Evolutionary conservation across 768 basidiomycete species (phyloP), one percentile per base, ranked within the genome.

Genomic region (Boletellus ananas): DNA sequence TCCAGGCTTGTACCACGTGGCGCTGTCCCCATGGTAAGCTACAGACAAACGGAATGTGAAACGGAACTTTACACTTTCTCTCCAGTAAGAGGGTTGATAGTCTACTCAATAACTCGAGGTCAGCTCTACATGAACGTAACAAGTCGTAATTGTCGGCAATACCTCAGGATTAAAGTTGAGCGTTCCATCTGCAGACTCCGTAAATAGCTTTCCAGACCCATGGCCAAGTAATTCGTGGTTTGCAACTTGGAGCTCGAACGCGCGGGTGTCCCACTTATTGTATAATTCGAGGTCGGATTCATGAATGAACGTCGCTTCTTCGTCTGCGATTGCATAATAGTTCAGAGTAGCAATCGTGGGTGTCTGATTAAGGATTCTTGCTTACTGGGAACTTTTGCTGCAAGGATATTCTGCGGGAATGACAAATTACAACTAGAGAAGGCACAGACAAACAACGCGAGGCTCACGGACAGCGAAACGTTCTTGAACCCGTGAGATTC

Each of bases 141-240:
- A 33, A 8, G 3, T 8, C 29, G 35, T 20, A 0, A 50, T 43
- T 4, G 45, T 58, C 49, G 20, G 67, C 83, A 69, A 80, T 84
- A 61, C 62, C 55, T 79, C 77, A 11, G 80, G 79, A 64, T 90
- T 85, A 58, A 94, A 94, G 68, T 94, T 94, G 67, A 85, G 80
- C 43, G 74, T 81, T 9, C 92, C 91, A 60, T 90, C 79, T 1
- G 78, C 72, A 50, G 77, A 74, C 68, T 94, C 89, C 58, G 85
- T 80, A 63, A 93, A 88, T 1, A 90, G 70, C 62, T 92, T 90
- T 16, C 91, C 91, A 3, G 84, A 84, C 11, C 90, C 90, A 55
- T 94, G 89, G 0, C 91, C 91, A 13, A 93, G 79, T 1, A 94
- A 72, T 58, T 94, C 92, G 64, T 94, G 92, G 61, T 90, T 92